Evolutionary conservation across 2,329 filamentous ascomycete species (phyloP).

Genomic region (Alternaria sp.): DNA sequence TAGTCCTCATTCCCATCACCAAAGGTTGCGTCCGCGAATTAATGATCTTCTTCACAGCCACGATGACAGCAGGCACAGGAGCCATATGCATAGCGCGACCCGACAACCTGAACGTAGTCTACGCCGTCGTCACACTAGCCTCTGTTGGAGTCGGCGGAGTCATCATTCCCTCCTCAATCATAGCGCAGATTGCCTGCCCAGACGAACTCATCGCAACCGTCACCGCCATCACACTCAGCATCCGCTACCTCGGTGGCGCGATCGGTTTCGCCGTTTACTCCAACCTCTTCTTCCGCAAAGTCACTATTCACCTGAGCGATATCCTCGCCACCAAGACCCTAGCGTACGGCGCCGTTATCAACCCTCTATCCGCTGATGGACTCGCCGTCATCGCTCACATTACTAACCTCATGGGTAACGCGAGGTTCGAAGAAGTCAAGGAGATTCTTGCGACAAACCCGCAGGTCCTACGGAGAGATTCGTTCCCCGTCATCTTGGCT

Average conservation of each 20-base stretch:
- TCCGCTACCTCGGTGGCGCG: conserved; percentile 72
- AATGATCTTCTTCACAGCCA: conserved; percentile 65
- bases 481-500: conserved; percentile 55
- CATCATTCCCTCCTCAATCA: conserved; percentile 72
- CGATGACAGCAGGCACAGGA: conserved; percentile 72
- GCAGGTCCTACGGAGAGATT: conserved; percentile 56
- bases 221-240: conserved; percentile 72
- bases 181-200: conserved; percentile 73
- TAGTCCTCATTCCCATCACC: conserved; percentile 65
- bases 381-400: conserved; percentile 60
- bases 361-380: conserved; percentile 48
- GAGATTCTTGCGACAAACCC: conserved; percentile 57
- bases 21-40: conserved; percentile 67
- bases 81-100: conserved; percentile 60
- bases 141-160: conserved; percentile 73
- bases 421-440: conserved; percentile 50
- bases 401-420: conserved; percentile 54
- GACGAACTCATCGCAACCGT: conserved; percentile 75
- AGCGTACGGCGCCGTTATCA: conserved; percentile 59
- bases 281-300: conserved; percentile 46
- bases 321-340: conserved; percentile 53
- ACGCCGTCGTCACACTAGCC: conserved; percentile 67
- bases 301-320: conserved; percentile 31
- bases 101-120: conserved; percentile 64
- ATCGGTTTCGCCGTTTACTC: conserved; percentile 67